Conservation (phyloP, 306 rosid genomes). For the Canavalia gladiata region DNA sequence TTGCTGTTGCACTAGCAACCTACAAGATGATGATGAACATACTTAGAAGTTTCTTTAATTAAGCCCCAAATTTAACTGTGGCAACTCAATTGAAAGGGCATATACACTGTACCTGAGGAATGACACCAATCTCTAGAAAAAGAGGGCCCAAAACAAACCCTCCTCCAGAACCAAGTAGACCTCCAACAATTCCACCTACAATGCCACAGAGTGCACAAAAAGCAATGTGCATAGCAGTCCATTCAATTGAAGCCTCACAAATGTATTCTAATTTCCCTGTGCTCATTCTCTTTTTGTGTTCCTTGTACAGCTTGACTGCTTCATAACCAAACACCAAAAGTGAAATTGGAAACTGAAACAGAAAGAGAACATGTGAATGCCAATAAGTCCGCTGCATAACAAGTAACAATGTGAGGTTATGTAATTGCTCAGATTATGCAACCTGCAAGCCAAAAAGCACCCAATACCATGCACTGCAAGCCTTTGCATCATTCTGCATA, state of each 20-base stretch:
- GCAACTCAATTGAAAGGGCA: not conserved
- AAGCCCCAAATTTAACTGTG: not conserved
- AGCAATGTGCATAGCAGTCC: constrained; percentile 69
- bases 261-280: constrained; percentile 67
- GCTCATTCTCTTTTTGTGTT: constrained; percentile 68
- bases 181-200: constrained; percentile 87
- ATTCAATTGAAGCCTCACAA: constrained; percentile 89
- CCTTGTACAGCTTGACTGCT: constrained; percentile 73
- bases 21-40: constrained; percentile 26
- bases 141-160: constrained; percentile 91
- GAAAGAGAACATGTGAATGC: not conserved
- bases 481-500: constrained; percentile 69
- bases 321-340: constrained; percentile 78
- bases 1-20: constrained; percentile 97
- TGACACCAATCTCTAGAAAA: constrained; percentile 90
- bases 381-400: constrained; percentile 31
- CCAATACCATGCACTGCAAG: constrained; percentile 84
- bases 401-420: constrained; percentile 26
- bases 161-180: constrained; percentile 90
- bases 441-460: constrained; percentile 83
- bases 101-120: constrained; percentile 69
- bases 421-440: not conserved
- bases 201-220: constrained; percentile 85
- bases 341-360: constrained; percentile 76
- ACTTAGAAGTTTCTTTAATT: not conserved